Conservation (phyloP, 768 basidiomycete species). For the Tulasnella sp. region DNA sequence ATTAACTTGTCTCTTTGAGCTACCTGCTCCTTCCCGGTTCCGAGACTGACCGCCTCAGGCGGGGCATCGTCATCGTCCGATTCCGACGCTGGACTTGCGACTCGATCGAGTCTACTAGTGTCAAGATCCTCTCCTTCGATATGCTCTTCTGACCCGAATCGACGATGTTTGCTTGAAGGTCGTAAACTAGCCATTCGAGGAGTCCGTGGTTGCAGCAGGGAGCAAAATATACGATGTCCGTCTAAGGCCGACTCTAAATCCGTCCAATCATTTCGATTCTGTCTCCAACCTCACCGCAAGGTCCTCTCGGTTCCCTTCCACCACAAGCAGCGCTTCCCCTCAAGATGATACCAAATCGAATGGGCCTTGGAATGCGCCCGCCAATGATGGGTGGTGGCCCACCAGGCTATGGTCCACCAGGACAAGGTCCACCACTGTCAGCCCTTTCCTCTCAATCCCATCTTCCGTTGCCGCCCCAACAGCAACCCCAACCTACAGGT, state of each 20-base stretch:
- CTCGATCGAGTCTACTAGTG: neutral
- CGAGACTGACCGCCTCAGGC: constrained; percentile 25
- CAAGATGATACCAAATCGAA: constrained; percentile 57
- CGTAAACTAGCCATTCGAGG: neutral
- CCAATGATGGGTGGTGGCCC: constrained; percentile 71
- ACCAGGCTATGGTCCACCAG: constrained; percentile 41
- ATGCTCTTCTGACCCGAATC: constrained; percentile 6
- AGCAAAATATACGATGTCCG: constrained; percentile 9
- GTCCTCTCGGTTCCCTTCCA: neutral
- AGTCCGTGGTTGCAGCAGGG: neutral
- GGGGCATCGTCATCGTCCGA: constrained; percentile 27
- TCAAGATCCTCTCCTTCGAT: neutral
- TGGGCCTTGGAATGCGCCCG: constrained; percentile 87
- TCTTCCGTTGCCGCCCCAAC: constrained; percentile 48
- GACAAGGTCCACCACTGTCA: constrained; percentile 90
- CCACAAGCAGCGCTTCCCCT: neutral
- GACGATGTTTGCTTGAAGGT: constrained; percentile 13
- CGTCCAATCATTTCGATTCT: constrained; percentile 23
- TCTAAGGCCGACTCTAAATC: neutral
- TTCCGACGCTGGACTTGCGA: neutral
- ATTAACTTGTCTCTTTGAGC: neutral
- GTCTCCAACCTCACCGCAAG: neutral
- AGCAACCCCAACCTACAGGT: constrained; percentile 65
- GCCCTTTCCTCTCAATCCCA: constrained; percentile 88
- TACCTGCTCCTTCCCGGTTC: constrained; percentile 15